Percentiles rank a stretch among this genome's conserved stretches.
Evolutionary conservation across 2,329 filamentous ascomycete genomes (phyloP).

Genomic region (Sporothrix luriei): DNA sequence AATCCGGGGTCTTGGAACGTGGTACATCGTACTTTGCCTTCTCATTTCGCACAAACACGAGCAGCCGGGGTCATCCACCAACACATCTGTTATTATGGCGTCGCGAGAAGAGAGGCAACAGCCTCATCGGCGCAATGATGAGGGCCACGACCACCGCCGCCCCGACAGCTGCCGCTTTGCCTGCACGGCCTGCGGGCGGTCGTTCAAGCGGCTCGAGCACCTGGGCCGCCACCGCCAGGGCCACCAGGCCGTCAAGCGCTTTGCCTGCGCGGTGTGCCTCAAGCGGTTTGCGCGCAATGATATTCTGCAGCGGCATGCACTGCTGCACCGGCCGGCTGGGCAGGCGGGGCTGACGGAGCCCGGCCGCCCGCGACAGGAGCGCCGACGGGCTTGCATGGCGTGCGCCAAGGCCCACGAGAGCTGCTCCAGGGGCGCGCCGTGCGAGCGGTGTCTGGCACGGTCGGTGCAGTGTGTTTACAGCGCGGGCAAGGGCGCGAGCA

Average conservation of each 20-base stretch:
- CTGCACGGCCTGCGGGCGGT: neutral
- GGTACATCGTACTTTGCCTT: too few relatives aligned
- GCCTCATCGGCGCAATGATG: too few relatives aligned
- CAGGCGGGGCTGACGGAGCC: neutral
- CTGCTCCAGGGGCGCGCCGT: conserved; percentile 14
- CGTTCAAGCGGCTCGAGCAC: conserved; percentile 20
- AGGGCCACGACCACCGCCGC: too few relatives aligned
- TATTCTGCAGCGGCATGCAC: neutral
- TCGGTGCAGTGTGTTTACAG: neutral
- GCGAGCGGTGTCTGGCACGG: neutral
- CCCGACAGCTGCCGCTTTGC: neutral
- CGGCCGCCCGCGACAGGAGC: neutral
- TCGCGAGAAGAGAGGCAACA: too few relatives aligned
- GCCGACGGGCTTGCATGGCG: neutral
- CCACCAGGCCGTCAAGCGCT: conserved; percentile 19
- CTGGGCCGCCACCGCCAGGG: conserved; percentile 19
- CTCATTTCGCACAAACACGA: too few relatives aligned
- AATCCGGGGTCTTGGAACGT: too few relatives aligned
- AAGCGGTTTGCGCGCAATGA: conserved; percentile 16
- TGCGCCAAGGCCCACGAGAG: conserved; percentile 17
- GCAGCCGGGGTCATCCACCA: too few relatives aligned
- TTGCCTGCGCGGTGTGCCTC: conserved; percentile 2
- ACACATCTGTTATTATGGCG: too few relatives aligned
- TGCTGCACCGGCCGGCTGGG: neutral
- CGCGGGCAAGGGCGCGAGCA: neutral